Base-by-base conservation (phyloP, 2,329 filamentous ascomycete species). In the Colletotrichum musae region DNA sequence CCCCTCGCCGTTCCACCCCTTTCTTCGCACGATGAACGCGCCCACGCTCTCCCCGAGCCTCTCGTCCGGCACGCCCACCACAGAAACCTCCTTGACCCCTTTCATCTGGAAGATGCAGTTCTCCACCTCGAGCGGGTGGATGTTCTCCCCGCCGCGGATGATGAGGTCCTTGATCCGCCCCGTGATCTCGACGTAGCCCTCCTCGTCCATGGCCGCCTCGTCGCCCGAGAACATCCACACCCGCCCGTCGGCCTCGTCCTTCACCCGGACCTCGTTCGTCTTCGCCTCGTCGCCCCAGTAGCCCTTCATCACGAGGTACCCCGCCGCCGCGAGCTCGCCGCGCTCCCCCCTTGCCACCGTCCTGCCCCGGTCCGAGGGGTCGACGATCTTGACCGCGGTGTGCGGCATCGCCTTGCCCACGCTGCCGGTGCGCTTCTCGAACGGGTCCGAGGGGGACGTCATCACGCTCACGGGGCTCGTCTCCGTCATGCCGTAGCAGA, bases 401-500 rank as follows among this genome's bases (percentile, higher is more conserved):
- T 98, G 95, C 9, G 95, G 94, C 81, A 98, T 89, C 1, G 92
- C 84, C n/a, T 87, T 85, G 3, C 96, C 96, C 1, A 98, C 94
- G 4, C 89, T 92, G 47, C 89, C 86, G 59, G 94, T 92, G 48
- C 94, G 87, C 80, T 92, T 93, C 45, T 87, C 87, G 3, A 94
- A 83, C 0, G 93, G 90, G 76, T 97, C 94, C 18, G 88, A 81
- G 0, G 93, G 95, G 0, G 89, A 85, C 0, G 95, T 97, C 94
- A 97, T 97, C 72, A 88, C 89, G 84, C 88, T 85, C 75, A 94
- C 92, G 48, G 92, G 92, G 57, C 86, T 88, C 1, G 95, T 98
- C 81, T 98, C 95, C 1, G 95, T 98, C 94, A 97, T 97, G 70
- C 95, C 95, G 79, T 98, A 98, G 84, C 95, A 97, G 72, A 97